phyloP scores from a whole-genome alignment of 2,329 filamentous ascomycete genomes.

The Pseudogymnoascus sp. region DNA sequence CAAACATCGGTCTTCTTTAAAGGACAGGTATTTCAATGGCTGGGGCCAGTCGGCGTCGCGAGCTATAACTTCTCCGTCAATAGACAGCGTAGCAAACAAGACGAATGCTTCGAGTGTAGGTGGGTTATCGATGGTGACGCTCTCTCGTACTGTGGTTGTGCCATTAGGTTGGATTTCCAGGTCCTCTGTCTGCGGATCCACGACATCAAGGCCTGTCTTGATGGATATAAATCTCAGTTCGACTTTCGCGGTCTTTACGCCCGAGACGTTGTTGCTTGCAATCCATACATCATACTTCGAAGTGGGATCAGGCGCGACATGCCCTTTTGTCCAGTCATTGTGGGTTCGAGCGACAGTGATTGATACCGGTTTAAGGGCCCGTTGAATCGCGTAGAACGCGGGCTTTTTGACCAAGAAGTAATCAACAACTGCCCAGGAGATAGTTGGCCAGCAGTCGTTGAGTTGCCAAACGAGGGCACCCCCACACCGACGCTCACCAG shows the following conservation, averaged over 20 bases:
- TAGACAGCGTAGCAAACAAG: constrained; percentile 48
- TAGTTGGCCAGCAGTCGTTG: constrained; percentile 65
- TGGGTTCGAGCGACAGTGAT: not conserved
- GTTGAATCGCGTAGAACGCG: constrained; percentile 46
- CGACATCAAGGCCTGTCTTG: not conserved
- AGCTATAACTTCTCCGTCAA: constrained; percentile 45
- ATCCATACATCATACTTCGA: not conserved
- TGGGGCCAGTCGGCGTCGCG: constrained; percentile 63
- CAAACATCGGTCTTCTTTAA: constrained; percentile 50
- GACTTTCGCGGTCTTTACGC: not conserved
- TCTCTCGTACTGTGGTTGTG: not conserved
- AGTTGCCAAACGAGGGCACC: constrained; percentile 64
- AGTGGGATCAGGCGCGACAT: not conserved
- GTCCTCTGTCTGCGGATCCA: not conserved
- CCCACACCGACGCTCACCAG: constrained; percentile 41
- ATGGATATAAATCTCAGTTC: not conserved
- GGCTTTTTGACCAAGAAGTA: constrained; percentile 47
- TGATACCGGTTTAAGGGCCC: constrained; percentile 33
- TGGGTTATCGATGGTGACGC: not conserved
- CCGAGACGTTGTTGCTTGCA: not conserved
- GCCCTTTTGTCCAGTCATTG: not conserved
- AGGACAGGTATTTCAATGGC: constrained; percentile 57
- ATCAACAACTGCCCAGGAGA: constrained; percentile 60
- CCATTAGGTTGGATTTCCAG: not conserved
- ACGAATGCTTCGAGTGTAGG: not conserved